Evolutionary conservation across 305 asterid genomes (phyloP).

Genomic region (Andrographis paniculata): DNA sequence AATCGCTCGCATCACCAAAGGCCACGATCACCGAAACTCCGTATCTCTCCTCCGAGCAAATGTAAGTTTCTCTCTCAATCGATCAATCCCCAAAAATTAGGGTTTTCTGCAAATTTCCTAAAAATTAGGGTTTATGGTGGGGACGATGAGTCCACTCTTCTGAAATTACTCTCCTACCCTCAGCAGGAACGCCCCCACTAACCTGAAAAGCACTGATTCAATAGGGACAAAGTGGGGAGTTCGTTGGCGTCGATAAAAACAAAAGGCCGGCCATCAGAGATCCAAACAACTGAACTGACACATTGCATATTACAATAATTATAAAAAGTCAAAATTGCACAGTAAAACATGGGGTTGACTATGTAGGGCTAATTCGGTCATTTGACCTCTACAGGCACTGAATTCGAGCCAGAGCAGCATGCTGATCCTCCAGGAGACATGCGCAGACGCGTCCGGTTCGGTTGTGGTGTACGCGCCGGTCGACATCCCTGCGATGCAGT

Average conservation of each 20-base stretch:
- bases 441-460: constrained; percentile 87
- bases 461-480: constrained; percentile 98
- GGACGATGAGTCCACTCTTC: no score
- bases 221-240: no score
- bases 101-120: not conserved
- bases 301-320: not conserved
- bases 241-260: no score
- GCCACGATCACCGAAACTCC: constrained; percentile 86
- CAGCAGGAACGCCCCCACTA: no score
- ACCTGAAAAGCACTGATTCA: no score
- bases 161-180: not conserved
- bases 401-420: constrained; percentile 76
- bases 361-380: constrained; percentile 20
- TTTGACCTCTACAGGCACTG: constrained; percentile 39
- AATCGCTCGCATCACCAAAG: constrained; percentile 91
- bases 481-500: constrained; percentile 91
- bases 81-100: not conserved
- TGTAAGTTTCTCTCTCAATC: constrained; percentile 38
- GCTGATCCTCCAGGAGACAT: constrained; percentile 90
- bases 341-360: constrained; percentile 3
- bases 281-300: no score
- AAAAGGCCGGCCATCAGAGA: no score
- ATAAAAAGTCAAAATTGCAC: not conserved
- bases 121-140: not conserved
- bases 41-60: constrained; percentile 87